Evolutionary conservation across 805 yeast genomes (phyloP).

Genomic region (Crinitomyces ghanaensis): DNA sequence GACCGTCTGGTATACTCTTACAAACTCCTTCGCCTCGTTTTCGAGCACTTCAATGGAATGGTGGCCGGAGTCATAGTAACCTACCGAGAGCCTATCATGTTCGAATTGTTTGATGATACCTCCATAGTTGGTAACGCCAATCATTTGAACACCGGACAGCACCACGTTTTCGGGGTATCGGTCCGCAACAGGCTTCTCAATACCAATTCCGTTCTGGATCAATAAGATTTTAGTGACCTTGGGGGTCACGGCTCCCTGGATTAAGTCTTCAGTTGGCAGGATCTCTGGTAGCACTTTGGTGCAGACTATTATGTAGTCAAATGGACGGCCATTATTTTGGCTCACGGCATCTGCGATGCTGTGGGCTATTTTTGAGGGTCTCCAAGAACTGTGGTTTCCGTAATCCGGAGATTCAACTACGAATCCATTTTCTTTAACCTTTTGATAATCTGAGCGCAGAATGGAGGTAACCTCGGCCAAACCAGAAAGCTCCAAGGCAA

Average conservation of each 20-base stretch:
- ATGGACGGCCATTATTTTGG: constrained; percentile 34
- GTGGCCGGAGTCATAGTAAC: constrained; percentile 37
- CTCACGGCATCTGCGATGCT: constrained; percentile 36
- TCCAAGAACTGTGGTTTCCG: constrained; percentile 44
- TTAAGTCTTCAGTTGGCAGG: constrained; percentile 39
- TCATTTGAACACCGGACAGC: constrained; percentile 53
- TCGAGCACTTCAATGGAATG: constrained; percentile 16
- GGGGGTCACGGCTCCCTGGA: constrained; percentile 38
- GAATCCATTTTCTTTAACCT: constrained; percentile 42
- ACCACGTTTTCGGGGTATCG: constrained; percentile 40
- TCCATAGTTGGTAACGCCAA: constrained; percentile 44
- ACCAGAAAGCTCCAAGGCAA: constrained; percentile 41
- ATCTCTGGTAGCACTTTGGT: constrained; percentile 62
- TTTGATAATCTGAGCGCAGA: constrained; percentile 52
- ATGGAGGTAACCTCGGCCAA: constrained; percentile 47
- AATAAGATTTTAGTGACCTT: constrained; percentile 40
- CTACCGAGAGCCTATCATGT: constrained; percentile 39
- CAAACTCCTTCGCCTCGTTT: constrained; percentile 33
- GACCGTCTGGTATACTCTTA: constrained; percentile 35
- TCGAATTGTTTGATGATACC: constrained; percentile 42
- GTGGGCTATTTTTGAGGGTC: constrained; percentile 32
- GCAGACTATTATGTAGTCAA: constrained; percentile 48
- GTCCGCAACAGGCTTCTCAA: constrained; percentile 43
- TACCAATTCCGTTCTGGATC: constrained; percentile 57
- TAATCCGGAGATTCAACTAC: constrained; percentile 50